These are phyloP conservation scores for Keithomyces neogunnii DNA, from an alignment of 2,329 filamentous ascomycete genomes.

Conservation along the genomic window DNA sequence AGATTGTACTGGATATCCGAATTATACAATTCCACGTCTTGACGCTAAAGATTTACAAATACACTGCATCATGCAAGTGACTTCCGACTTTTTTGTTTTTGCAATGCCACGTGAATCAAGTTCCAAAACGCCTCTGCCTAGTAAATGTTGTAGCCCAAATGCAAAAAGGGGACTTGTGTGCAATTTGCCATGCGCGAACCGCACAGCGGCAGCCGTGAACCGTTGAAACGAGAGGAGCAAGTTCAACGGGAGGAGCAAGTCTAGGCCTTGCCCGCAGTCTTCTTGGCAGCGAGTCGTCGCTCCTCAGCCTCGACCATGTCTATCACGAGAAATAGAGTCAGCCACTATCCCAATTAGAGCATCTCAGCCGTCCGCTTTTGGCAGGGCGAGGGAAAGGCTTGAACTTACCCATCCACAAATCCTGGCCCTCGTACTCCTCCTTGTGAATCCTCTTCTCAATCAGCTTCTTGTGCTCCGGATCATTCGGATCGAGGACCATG, in stretches of 20 bases:
- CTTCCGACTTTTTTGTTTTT: background rate
- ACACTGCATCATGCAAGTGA: background rate
- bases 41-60: background rate
- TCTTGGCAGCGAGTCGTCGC: constrained; percentile 40
- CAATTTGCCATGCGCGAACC: background rate
- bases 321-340: constrained; percentile 19
- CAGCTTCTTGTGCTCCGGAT: constrained; percentile 72
- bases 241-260: background rate
- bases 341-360: background rate
- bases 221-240: background rate
- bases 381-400: background rate
- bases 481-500: constrained; percentile 69
- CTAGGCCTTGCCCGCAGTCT: constrained; percentile 17
- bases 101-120: background rate
- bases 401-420: constrained; percentile 77
- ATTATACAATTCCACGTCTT: background rate
- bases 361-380: too few relatives aligned
- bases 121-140: background rate
- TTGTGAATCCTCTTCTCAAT: constrained; percentile 85
- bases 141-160: too few relatives aligned
- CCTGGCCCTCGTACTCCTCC: constrained; percentile 79
- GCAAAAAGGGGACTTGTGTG: background rate
- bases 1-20: too few relatives aligned
- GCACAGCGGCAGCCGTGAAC: too few relatives aligned
- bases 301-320: constrained; percentile 82